Base-by-base conservation (phyloP, 345 rosid genomes). In the Clausena lansium region DNA sequence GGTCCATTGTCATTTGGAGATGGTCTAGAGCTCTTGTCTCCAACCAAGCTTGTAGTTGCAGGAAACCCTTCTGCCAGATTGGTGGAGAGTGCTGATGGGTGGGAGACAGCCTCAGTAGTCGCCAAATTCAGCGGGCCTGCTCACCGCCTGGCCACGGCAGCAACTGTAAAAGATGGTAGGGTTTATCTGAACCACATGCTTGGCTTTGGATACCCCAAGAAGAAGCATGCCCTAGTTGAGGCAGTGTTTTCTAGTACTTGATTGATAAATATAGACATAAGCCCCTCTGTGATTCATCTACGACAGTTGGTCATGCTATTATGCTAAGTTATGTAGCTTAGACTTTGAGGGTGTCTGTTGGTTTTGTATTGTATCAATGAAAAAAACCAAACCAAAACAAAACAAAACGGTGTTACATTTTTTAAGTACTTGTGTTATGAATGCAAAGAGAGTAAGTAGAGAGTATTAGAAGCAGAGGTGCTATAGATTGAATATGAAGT, bases 181-280 rank as follows among this genome's bases (percentile, higher is more conserved):
- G 93, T 91, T 76, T 93, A 89, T 87, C 78, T 95, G 5, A 93
- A 74, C 78, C 98, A 93, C 78, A 19, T 95, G 85, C 4, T 93
- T 65, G 97, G 97, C 41, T 78, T 93, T 68, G 99, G 99, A 2
- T 92, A 84, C 81, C 96, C 94, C 1, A 93, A 78, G 88, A 91
- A 90, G 90, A 91, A 85, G 85, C 99, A 93, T 78, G 87, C 87
- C 61, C 81, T 92, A 70, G 99, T 91, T 4, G 96, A 96, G 86
- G 95, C 93, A 50, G 89, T 86, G 89, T 86, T 71, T 90, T 92
- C 71, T 83, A 78, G 55, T n/a, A 45, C 22, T 75, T 33, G 84
- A 64, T 41, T 0, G 50, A 76, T 45, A 45, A 67, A 1, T 9
- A 25, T 11, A 22, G 33, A 10, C 45, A 47, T 20, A 20, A 19